These are phyloP conservation scores for Fraxinus xanthoxyloides DNA, from an alignment of 305 asterid genomes.

Conservation along the genomic window DNA sequence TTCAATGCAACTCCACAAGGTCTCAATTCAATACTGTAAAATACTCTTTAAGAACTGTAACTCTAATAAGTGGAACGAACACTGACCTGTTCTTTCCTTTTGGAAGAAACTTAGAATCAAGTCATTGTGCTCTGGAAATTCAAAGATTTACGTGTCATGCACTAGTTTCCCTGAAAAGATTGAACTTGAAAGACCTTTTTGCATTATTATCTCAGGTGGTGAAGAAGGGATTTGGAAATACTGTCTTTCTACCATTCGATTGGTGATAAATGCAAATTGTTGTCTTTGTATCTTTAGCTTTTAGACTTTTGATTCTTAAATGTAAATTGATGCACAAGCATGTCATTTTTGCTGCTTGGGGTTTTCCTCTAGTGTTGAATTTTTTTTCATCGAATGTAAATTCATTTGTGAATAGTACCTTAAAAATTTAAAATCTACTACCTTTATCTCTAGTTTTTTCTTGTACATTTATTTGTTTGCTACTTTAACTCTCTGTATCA, in stretches of 20 bases:
- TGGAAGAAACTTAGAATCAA: not conserved
- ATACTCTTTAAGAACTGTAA: not conserved
- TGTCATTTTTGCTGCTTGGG: not conserved
- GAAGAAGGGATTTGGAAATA: not conserved
- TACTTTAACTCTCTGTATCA: not conserved
- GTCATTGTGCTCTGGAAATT: not conserved
- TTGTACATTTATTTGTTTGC: constrained; percentile 14
- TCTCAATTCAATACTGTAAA: not conserved
- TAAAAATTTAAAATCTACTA: constrained; percentile 2
- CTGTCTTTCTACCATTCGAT: not conserved
- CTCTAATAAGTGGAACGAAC: not conserved
- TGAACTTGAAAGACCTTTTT: not conserved
- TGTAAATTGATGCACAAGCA: not conserved
- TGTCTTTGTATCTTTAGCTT: not conserved
- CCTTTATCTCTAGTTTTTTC: constrained; percentile 10
- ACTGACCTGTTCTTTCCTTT: not conserved
- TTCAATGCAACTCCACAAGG: not conserved
- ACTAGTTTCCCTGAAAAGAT: not conserved
- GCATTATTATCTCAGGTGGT: not conserved
- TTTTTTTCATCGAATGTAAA: not conserved
- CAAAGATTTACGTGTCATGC: not conserved
- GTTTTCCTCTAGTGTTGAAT: constrained; percentile 1
- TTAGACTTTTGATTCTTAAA: constrained; percentile 1
- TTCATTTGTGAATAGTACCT: constrained; percentile 14
- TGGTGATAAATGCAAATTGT: not conserved